Conservation (phyloP, 2,329 filamentous ascomycete species). For the Aspergillus proliferans region DNA sequence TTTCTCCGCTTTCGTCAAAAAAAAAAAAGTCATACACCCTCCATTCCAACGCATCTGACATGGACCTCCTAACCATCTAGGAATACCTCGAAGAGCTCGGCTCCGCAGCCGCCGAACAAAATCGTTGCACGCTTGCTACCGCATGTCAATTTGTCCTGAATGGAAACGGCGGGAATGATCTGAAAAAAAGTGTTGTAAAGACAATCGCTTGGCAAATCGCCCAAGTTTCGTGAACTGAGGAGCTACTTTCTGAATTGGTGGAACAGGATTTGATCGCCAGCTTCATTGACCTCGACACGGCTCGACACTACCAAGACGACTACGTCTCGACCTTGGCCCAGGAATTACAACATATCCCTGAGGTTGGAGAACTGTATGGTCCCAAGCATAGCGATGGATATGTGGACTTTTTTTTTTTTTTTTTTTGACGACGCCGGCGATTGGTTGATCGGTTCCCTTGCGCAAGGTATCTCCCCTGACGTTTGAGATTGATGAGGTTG, state of each 20-base stretch:
- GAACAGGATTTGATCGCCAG: not conserved
- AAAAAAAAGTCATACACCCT: not conserved
- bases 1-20: conserved; percentile 4
- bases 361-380: not conserved
- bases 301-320: not conserved
- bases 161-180: not conserved
- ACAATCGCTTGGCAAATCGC: not conserved
- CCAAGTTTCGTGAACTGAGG: not conserved
- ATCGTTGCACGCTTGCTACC: not conserved
- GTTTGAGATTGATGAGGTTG: no score
- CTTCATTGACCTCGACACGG: not conserved
- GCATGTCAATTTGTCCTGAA: not conserved
- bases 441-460: no score
- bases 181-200: not conserved
- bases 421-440: no score
- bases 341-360: not conserved
- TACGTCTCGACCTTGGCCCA: not conserved
- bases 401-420: no score
- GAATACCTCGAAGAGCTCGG: not conserved
- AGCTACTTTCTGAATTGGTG: not conserved
- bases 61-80: no score
- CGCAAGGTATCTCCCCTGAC: no score
- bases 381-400: not conserved
- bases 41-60: no score
- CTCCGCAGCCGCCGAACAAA: not conserved